Evolutionary conservation across 768 basidiomycete species (phyloP).

Genomic region (Punctularia strigosozonata): DNA sequence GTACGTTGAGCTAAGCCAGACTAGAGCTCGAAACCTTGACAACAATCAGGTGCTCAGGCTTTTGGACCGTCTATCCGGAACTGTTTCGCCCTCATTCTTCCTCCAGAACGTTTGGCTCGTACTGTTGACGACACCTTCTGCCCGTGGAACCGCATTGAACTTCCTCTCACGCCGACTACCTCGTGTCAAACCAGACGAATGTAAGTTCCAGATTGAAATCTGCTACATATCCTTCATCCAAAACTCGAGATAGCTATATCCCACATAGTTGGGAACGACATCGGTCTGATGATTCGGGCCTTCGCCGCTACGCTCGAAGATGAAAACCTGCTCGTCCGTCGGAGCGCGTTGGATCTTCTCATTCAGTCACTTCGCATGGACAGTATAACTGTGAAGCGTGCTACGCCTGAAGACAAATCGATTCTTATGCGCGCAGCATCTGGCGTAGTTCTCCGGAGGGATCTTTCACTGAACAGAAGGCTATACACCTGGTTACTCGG

Average conservation of each 20-base stretch:
- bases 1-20: constrained; percentile 19
- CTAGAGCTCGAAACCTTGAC: background rate
- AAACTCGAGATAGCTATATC: constrained; percentile 38
- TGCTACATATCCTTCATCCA: constrained; percentile 1
- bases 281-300: constrained; percentile 90
- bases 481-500: constrained; percentile 92
- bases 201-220: constrained; percentile 23
- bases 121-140: constrained; percentile 80
- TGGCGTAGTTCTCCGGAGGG: constrained; percentile 83
- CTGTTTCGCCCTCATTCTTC: constrained; percentile 83
- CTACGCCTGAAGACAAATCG: constrained; percentile 59
- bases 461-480: constrained; percentile 85
- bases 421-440: constrained; percentile 83
- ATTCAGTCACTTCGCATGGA: constrained; percentile 66
- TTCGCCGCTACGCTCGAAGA: constrained; percentile 89
- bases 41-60: constrained; percentile 67
- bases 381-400: constrained; percentile 55
- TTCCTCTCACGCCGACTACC: constrained; percentile 79
- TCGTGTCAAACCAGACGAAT: constrained; percentile 55
- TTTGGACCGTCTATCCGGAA: constrained; percentile 71
- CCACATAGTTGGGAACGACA: constrained; percentile 68
- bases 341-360: constrained; percentile 78
- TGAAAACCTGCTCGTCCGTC: constrained; percentile 81
- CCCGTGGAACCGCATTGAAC: constrained; percentile 78
- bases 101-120: constrained; percentile 92